These are phyloP conservation scores for Candida freyschussii DNA, from an alignment of 1,139 yeast species.

Conservation along the genomic window DNA sequence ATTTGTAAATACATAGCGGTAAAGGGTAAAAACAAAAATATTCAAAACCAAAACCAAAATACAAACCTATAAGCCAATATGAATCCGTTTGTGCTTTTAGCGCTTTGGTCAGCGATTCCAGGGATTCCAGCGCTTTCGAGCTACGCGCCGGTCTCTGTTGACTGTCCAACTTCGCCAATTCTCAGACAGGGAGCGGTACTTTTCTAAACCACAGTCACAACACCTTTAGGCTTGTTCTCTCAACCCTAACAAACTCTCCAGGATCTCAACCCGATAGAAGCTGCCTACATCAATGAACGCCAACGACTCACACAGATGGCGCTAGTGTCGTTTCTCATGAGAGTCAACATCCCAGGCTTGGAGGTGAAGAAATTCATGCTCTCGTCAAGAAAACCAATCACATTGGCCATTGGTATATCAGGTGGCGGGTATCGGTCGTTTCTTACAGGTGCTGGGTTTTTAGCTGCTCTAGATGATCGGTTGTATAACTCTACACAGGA, in stretches of 20 bases:
- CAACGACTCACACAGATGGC: conserved; percentile 31
- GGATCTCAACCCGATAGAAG: conserved; percentile 34
- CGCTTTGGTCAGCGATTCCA: not conserved
- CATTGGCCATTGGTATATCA: conserved; percentile 54
- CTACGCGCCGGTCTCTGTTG: conserved; percentile 39
- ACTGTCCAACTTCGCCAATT: conserved; percentile 37
- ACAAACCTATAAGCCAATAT: too few species aligned
- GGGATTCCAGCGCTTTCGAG: conserved; percentile 4
- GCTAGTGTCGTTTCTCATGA: conserved; percentile 30
- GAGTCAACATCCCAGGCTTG: conserved; percentile 37
- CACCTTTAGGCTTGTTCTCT: too few species aligned
- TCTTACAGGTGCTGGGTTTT: conserved; percentile 60
- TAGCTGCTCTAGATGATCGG: conserved; percentile 48
- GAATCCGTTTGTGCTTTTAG: not conserved
- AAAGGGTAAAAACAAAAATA: too few species aligned
- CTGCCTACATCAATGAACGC: conserved; percentile 34
- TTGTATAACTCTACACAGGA: conserved; percentile 30
- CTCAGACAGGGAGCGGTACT: conserved; percentile 38
- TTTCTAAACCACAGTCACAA: too few species aligned
- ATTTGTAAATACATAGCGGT: not conserved
- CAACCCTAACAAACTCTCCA: too few species aligned
- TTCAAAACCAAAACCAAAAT: not conserved
- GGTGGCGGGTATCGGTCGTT: conserved; percentile 76
- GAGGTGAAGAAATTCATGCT: conserved; percentile 29
- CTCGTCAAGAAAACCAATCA: conserved; percentile 30